These are phyloP conservation scores for Taiozyma sp. DNA, from an alignment of 1,139 yeast genomes.

Conservation along the genomic window DNA sequence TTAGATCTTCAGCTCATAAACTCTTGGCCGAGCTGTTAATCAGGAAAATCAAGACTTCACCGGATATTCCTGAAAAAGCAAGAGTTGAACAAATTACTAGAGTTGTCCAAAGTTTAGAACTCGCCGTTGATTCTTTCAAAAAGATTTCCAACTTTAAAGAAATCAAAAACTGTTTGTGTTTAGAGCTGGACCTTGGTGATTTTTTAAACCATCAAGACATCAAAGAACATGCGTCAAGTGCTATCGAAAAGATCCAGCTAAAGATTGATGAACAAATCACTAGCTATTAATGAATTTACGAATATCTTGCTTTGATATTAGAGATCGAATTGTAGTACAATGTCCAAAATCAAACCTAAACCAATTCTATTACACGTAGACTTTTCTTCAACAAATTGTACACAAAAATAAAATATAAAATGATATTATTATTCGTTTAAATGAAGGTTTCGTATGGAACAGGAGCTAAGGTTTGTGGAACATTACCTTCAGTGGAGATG, in stretches of 20 bases:
- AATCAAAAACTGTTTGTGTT: constrained; percentile 29
- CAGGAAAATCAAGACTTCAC: constrained; percentile 5
- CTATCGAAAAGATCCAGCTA: background rate
- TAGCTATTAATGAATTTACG: background rate
- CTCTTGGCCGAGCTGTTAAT: constrained; percentile 31
- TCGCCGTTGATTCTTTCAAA: constrained; percentile 42
- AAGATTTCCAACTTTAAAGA: constrained; percentile 31
- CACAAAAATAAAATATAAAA: constrained; percentile 17
- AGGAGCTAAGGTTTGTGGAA: constrained; percentile 98
- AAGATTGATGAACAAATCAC: background rate
- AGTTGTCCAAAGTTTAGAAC: constrained; percentile 35
- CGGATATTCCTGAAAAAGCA: constrained; percentile 2
- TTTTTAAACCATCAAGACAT: constrained; percentile 28
- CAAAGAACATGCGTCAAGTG: constrained; percentile 24
- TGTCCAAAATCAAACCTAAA: background rate
- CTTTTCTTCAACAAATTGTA: constrained; percentile 8
- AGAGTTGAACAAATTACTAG: constrained; percentile 10
- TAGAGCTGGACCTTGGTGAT: constrained; percentile 26
- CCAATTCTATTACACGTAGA: background rate
- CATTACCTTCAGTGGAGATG: constrained; percentile 72
- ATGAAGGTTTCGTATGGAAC: constrained; percentile 99
- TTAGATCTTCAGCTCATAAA: constrained; percentile 36
- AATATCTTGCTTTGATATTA: background rate
- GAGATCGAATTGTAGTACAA: background rate
- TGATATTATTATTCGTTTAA: constrained; percentile 40